These are phyloP conservation scores for Bruguiera gymnorhiza DNA, from an alignment of 345 rosid genomes.

Conservation along the genomic window DNA sequence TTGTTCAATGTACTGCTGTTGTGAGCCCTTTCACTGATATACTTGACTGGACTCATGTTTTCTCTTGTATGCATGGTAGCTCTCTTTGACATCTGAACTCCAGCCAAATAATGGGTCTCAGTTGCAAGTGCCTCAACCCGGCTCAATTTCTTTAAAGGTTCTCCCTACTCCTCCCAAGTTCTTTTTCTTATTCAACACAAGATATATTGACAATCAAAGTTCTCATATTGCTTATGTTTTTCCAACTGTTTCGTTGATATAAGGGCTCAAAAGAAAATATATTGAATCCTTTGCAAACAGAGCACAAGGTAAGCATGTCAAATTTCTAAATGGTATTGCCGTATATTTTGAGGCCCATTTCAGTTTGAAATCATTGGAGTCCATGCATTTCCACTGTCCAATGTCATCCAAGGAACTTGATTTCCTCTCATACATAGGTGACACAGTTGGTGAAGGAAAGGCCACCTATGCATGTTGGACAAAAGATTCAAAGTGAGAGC, in stretches of 20 bases:
- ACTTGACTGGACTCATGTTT: not conserved
- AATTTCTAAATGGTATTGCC: not conserved
- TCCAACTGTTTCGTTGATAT: conserved; percentile 34
- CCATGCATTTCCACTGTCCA: not conserved
- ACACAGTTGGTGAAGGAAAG: conserved; percentile 35
- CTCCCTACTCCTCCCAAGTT: conserved; percentile 9
- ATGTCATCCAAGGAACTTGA: not conserved
- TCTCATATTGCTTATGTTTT: conserved; percentile 10
- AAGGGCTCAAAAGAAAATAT: conserved; percentile 95
- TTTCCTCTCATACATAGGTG: conserved; percentile 33
- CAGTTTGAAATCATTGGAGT: not conserved
- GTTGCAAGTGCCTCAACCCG: conserved; percentile 37
- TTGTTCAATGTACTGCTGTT: not conserved
- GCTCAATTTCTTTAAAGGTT: conserved; percentile 50
- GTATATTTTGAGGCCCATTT: not conserved
- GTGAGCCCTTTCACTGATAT: not conserved
- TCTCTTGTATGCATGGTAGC: conserved; percentile 36
- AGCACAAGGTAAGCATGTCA: conserved; percentile 49
- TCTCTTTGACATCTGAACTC: conserved; percentile 57
- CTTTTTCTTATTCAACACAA: not conserved
- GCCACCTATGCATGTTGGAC: conserved; percentile 29
- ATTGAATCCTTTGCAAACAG: conserved; percentile 51
- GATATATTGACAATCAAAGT: not conserved
- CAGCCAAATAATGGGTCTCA: conserved; percentile 47
- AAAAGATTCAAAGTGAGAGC: conserved; percentile 34